Evolutionary conservation across 257 asterid genomes (phyloP).

Genomic region (Solanum appendiculatum): DNA sequence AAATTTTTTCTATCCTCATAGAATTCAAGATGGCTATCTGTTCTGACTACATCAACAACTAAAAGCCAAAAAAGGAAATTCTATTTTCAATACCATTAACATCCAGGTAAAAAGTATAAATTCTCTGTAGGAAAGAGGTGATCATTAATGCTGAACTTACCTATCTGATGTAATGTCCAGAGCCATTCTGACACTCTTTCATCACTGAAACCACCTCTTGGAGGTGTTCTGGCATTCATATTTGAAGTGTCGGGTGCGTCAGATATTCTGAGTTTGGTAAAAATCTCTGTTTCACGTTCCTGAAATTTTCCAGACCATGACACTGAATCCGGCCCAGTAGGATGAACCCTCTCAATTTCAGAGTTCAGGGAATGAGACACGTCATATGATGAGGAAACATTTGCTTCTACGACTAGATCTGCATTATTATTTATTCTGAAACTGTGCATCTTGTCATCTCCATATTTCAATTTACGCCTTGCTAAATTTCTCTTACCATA

Average conservation of each 20-base stretch:
- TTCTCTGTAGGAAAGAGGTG: not conserved
- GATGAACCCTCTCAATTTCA: constrained; percentile 32
- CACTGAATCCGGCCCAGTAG: constrained; percentile 22
- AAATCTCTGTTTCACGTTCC: constrained; percentile 33
- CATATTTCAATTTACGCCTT: constrained; percentile 48
- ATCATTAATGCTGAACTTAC: constrained; percentile 21
- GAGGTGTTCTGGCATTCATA: constrained; percentile 33
- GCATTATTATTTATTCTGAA: constrained; percentile 73
- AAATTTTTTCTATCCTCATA: constrained; percentile 81
- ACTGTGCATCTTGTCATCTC: constrained; percentile 73
- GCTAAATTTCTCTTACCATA: constrained; percentile 38
- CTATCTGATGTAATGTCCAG: constrained; percentile 95
- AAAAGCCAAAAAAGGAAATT: constrained; percentile 7
- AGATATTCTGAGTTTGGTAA: constrained; percentile 47
- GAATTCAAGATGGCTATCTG: constrained; percentile 93
- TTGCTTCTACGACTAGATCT: constrained; percentile 78
- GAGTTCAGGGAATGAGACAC: constrained; percentile 25
- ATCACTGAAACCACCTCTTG: constrained; percentile 45
- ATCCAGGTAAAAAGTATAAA: not conserved
- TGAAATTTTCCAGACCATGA: constrained; percentile 27
- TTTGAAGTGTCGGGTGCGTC: constrained; percentile 50
- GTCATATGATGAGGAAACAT: constrained; percentile 33
- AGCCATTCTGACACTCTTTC: constrained; percentile 96
- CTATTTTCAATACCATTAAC: not conserved
- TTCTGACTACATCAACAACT: constrained; percentile 98